Conservation (phyloP, 2,329 filamentous ascomycete species). For the Phaeosphaeria sp. region DNA sequence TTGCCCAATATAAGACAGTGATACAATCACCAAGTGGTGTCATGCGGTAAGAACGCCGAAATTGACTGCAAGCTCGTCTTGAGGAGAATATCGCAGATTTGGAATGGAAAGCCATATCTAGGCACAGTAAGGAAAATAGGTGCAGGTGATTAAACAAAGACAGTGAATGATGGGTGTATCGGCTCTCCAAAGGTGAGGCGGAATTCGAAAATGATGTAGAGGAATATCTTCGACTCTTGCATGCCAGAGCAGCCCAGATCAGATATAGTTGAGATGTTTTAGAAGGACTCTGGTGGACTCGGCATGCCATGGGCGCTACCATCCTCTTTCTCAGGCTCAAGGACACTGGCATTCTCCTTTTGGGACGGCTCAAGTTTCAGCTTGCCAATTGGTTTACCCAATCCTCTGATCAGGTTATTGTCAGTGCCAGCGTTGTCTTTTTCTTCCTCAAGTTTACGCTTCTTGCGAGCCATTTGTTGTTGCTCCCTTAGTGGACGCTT, state of each 20-base stretch:
- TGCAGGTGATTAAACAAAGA: conserved; percentile 15
- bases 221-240: not conserved
- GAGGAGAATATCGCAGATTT: not conserved
- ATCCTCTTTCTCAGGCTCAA: conserved; percentile 71
- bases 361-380: conserved; percentile 55
- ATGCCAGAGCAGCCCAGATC: not conserved
- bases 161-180: conserved; percentile 2
- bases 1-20: conserved; percentile 17
- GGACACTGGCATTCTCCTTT: conserved; percentile 67
- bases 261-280: not conserved
- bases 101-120: conserved; percentile 4
- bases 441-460: conserved; percentile 70
- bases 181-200: not conserved
- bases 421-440: conserved; percentile 46
- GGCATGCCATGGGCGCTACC: conserved; percentile 75
- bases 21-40: conserved; percentile 12
- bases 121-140: conserved; percentile 6
- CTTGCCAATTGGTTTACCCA: conserved; percentile 64
- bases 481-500: conserved; percentile 84
- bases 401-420: conserved; percentile 35
- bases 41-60: conserved; percentile 23
- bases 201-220: not conserved
- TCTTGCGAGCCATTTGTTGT: conserved; percentile 84
- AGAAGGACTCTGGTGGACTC: conserved; percentile 76
- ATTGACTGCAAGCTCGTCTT: conserved; percentile 2